Evolutionary conservation across 768 basidiomycete species (phyloP).

Genomic region (Cyclocybe aegerita): DNA sequence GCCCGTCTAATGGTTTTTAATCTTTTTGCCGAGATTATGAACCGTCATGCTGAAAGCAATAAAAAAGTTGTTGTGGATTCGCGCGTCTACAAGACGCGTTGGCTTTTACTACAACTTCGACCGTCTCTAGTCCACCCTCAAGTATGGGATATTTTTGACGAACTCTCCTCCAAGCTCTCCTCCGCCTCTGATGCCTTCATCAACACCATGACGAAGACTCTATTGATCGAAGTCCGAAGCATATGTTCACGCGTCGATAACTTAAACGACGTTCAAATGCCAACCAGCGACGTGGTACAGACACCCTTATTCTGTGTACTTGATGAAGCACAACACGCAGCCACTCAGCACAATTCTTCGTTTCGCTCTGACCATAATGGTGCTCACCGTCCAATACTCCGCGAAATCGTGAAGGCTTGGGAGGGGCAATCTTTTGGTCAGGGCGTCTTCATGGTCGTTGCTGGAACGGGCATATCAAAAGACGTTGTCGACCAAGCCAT

Average conservation of each 20-base stretch:
- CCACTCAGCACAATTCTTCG: slow-evolving; percentile 33
- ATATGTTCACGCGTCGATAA: slow-evolving; percentile 14
- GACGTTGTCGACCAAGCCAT: slow-evolving; percentile 43
- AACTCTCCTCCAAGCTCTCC: slow-evolving; percentile 33
- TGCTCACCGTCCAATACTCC: slow-evolving; percentile 36
- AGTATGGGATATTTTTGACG: slow-evolving; percentile 42
- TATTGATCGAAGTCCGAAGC: slow-evolving; percentile 30
- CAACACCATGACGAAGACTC: slow-evolving; percentile 28
- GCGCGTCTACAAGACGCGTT: slow-evolving; percentile 29
- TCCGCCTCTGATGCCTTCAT: slow-evolving; percentile 33
- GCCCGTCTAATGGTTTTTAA: slow-evolving; percentile 41
- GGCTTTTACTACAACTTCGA: slow-evolving; percentile 42
- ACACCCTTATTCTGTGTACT: slow-evolving; percentile 44
- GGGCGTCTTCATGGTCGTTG: slow-evolving; percentile 42
- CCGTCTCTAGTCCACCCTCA: slow-evolving; percentile 34
- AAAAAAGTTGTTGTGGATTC: slow-evolving; percentile 6
- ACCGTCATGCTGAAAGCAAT: slow-evolving; percentile 6
- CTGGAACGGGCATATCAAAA: slow-evolving; percentile 46
- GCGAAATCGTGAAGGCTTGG: slow-evolving; percentile 42
- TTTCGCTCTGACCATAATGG: slow-evolving; percentile 38
- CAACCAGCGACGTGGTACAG: slow-evolving; percentile 18
- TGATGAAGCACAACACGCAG: slow-evolving; percentile 46
- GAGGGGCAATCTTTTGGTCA: slow-evolving; percentile 36
- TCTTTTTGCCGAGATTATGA: slow-evolving; percentile 35
- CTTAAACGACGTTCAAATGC: slow-evolving; percentile 4